Base-by-base conservation (phyloP, 306 rosid species). In the Echinosophora koreensis region DNA sequence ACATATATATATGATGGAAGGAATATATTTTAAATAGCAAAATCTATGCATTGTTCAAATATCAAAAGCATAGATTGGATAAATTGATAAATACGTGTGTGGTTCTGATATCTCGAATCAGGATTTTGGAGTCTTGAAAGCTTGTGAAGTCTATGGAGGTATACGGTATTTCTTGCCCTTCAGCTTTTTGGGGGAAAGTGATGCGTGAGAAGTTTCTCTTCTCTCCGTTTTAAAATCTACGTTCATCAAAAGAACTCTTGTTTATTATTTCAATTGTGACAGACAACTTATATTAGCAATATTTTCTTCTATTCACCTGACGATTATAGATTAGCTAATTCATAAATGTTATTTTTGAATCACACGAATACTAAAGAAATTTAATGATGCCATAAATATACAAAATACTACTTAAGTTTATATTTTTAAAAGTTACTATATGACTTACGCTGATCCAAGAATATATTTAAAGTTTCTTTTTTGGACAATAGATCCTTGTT, bases 111-210 rank as follows among this genome's bases (percentile, higher is more conserved):
- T 60, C 71, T 57, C 68, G 69, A 63, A 58, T 81, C 80, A 66
- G 59, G 44, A 74, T 15, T 32, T 81, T 65, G 50, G 10, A 28
- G 30, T 35, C 14, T 17, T 79, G 59, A 27, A 71, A 64, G 57
- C 27, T 60, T 51, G 70, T 16, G 16, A 37, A 28, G 35, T 42
- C 49, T 60, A 5, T 16, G 18, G 16, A 15, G 4, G n/a, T 38
- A 38, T 12, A 5, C 5, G 46, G 7, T 32, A 28, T 74, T 60
- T 74, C 69, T 60, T 30, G 60, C 60, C 69, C 35, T 59, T 35
- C 57, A 8, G 60, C 78, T 77, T 87, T 85, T 46, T 61, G 16
- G 47, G 52, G 18, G 85, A 87, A 70, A 83, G 84, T 59, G 81
- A 88, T 60, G 38, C 6, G 28, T 66, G 69, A 76, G 69, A 80